phyloP scores from a whole-genome alignment of 306 rosid species.

The Acacia melanoxylon region DNA sequence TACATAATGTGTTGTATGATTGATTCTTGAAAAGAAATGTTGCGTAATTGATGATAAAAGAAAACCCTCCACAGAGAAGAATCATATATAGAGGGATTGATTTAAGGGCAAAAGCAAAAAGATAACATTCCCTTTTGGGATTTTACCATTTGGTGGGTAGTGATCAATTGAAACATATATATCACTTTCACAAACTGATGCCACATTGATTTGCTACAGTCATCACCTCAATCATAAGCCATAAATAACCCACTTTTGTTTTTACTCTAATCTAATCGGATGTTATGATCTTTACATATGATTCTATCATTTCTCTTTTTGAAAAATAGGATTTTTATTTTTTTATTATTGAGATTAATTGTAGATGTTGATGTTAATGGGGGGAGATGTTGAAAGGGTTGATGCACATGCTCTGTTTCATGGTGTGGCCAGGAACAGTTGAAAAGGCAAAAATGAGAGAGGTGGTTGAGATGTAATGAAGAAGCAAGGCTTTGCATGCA shows the following conservation, averaged over 20 bases:
- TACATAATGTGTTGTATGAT: neutral
- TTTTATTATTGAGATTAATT: neutral
- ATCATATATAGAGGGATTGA: neutral
- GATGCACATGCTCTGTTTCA: slow-evolving; percentile 7
- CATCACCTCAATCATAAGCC: neutral
- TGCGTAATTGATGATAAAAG: neutral
- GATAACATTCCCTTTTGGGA: slow-evolving; percentile 1
- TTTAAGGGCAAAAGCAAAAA: slow-evolving; percentile 20
- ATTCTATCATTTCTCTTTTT: neutral
- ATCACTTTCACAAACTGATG: slow-evolving; percentile 1
- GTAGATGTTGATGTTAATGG: neutral
- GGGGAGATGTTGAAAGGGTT: too few relatives aligned
- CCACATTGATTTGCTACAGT: slow-evolving; percentile 18
- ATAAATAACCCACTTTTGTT: neutral
- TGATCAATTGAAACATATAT: neutral
- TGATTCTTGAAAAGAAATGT: neutral
- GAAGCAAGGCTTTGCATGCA: slow-evolving; percentile 2
- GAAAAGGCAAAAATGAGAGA: neutral
- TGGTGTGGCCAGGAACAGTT: slow-evolving; percentile 18
- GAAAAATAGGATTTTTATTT: neutral
- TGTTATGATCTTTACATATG: neutral
- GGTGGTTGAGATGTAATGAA: slow-evolving; percentile 28
- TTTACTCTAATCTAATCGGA: neutral
- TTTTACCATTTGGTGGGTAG: neutral
- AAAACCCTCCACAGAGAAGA: neutral